Conservation (phyloP, 768 basidiomycete species). For the Tricholoma saponaceum region DNA sequence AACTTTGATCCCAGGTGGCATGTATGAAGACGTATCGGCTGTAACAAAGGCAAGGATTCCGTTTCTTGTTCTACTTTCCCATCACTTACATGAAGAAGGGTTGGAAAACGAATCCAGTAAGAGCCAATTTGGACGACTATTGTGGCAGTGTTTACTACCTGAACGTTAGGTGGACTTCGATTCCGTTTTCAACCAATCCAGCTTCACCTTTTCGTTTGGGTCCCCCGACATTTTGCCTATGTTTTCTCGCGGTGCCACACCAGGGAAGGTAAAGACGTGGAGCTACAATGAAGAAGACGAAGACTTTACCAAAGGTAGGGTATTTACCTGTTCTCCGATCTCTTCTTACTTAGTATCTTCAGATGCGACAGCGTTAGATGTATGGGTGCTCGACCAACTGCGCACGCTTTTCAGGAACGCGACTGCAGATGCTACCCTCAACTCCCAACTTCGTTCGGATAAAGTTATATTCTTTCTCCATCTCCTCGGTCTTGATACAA, state of each 20-base stretch:
- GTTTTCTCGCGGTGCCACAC: conserved; percentile 72
- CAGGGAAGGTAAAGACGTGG: conserved; percentile 71
- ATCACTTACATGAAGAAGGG: conserved; percentile 41
- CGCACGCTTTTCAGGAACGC: conserved; percentile 58
- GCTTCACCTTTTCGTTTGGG: conserved; percentile 76
- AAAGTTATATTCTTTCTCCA: conserved; percentile 81
- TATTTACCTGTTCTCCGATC: too few species aligned
- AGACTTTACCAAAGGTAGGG: conserved; percentile 79
- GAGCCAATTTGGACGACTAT: conserved; percentile 6
- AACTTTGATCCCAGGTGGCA: conserved; percentile 48
- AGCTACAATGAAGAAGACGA: conserved; percentile 73
- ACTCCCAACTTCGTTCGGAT: conserved; percentile 47
- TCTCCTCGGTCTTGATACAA: conserved; percentile 80
- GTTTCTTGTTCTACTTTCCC: conserved; percentile 1
- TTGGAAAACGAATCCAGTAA: conserved; percentile 82
- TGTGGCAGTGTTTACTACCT: conserved; percentile 13
- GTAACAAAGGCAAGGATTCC: conserved; percentile 64
- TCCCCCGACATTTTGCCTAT: conserved; percentile 88
- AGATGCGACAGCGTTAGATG: conserved; percentile 77
- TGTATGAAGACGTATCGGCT: conserved; percentile 89
- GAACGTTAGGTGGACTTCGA: conserved; percentile 68
- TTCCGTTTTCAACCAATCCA: conserved; percentile 83
- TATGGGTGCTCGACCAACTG: conserved; percentile 78
- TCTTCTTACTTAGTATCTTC: neutral
- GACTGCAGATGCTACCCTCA: conserved; percentile 43